These are phyloP conservation scores for Fusarium sororula DNA, from an alignment of 2,329 filamentous ascomycete genomes.

Conservation along the genomic window DNA sequence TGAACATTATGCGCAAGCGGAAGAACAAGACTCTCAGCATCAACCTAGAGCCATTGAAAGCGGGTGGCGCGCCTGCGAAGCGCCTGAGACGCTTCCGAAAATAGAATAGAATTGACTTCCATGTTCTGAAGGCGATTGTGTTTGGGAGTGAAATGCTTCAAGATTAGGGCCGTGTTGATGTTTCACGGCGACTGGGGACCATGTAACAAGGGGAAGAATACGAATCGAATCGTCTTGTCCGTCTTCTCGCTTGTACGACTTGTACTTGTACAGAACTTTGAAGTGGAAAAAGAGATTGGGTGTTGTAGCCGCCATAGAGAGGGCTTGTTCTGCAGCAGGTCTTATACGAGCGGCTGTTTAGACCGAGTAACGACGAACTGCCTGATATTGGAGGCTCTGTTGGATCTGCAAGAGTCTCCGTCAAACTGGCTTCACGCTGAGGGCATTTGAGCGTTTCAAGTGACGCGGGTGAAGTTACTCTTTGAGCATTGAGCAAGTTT, in stretches of 20 bases:
- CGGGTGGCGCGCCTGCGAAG: conserved; percentile 36
- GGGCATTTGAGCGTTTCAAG: conserved; percentile 27
- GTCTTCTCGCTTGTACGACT: not conserved
- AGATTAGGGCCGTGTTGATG: conserved; percentile 28
- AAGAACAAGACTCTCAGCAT: not conserved
- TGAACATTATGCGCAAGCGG: not conserved
- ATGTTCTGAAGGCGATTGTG: conserved; percentile 28
- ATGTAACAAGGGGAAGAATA: conserved; percentile 15
- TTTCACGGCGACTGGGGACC: conserved; percentile 37
- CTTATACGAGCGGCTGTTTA: not conserved
- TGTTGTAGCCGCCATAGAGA: conserved; percentile 9
- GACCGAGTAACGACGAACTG: not conserved
- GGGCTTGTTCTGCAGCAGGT: not conserved
- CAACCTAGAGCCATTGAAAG: conserved; percentile 2
- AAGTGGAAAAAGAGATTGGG: not conserved
- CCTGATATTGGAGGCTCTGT: not conserved
- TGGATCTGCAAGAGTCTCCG: not conserved
- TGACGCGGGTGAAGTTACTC: conserved; percentile 23
- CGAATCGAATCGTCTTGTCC: conserved; percentile 11
- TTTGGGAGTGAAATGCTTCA: conserved; percentile 25
- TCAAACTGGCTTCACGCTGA: not conserved
- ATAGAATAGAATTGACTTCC: conserved; percentile 33
- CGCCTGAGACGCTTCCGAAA: conserved; percentile 40
- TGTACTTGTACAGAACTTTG: not conserved
- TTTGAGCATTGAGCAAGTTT: conserved; percentile 29